Evolutionary conservation across 441 rosid species (phyloP), one percentile per base, ranked within the genome.

Genomic region (Hypseocharis bilobata): DNA sequence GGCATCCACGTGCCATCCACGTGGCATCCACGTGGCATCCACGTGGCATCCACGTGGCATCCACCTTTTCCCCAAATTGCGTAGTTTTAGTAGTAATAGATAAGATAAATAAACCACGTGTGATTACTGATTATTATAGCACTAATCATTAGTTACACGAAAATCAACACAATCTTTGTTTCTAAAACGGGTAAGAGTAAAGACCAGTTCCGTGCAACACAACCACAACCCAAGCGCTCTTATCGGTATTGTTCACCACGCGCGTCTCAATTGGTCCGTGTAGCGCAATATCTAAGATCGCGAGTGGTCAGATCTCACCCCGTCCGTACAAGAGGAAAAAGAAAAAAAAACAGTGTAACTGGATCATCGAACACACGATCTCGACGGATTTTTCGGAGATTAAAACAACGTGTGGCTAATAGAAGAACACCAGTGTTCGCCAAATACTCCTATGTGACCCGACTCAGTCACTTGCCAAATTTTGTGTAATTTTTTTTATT

Each of bases 61-160:
- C n/a, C n/a, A n/a, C n/a, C n/a, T n/a, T n/a, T n/a, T n/a, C n/a
- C n/a, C n/a, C n/a, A n/a, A n/a, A n/a, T n/a, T n/a, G n/a, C n/a
- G n/a, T n/a, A n/a, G n/a, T n/a, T n/a, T n/a, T n/a, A n/a, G n/a
- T n/a, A n/a, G n/a, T n/a, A n/a, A n/a, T n/a, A n/a, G n/a, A n/a
- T n/a, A n/a, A n/a, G n/a, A n/a, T n/a, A n/a, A n/a, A n/a, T n/a
- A n/a, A n/a, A n/a, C n/a, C 38, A 32, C 72, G 34, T 23, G 52
- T 40, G 49, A 20, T 23, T 36, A 58, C n/a, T n/a, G n/a, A 47
- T 26, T 51, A n/a, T n/a, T n/a, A n/a, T 36, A 61, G 66, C 45
- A 61, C 62, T 34, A 61, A 51, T 8, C 25, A 0, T 20, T 7
- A 51, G 56, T 51, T 32, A 22, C 13, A 19, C 56, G 8, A 0